Conservation (phyloP, 139 green algal species). For the Monoraphidium neglectum region DNA sequence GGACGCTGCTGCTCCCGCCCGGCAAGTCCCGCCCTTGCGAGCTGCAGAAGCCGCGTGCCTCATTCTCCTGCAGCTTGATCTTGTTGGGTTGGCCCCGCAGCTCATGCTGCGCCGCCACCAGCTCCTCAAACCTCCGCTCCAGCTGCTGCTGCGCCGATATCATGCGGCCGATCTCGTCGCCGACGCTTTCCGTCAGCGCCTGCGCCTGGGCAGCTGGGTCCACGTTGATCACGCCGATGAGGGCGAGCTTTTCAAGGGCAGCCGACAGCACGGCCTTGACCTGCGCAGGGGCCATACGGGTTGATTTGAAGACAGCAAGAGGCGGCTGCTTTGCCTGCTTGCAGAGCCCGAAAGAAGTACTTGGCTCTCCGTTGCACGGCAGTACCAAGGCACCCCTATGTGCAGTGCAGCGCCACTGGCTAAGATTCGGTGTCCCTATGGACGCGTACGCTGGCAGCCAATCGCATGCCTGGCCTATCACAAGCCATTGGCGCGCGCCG, state of each 20-base stretch:
- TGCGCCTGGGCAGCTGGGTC: slow-evolving; percentile 70
- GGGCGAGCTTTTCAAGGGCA: slow-evolving; percentile 56
- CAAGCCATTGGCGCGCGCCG: background rate
- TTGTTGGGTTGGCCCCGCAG: slow-evolving; percentile 72
- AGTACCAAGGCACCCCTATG: background rate
- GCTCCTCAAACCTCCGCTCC: slow-evolving; percentile 68
- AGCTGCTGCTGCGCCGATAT: slow-evolving; percentile 76
- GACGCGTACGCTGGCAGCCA: background rate
- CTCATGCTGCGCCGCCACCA: slow-evolving; percentile 57
- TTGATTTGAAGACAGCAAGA: background rate
- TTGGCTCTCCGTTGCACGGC: background rate
- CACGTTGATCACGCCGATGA: slow-evolving; percentile 62
- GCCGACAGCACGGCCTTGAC: slow-evolving; percentile 59
- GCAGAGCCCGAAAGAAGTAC: background rate
- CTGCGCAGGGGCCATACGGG: slow-evolving; percentile 29
- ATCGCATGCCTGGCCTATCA: background rate
- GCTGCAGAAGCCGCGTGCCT: slow-evolving; percentile 35
- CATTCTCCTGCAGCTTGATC: slow-evolving; percentile 62
- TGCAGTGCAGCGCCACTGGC: background rate
- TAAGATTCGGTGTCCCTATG: background rate
- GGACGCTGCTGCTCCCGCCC: too few relatives aligned
- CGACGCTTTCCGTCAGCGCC: slow-evolving; percentile 69
- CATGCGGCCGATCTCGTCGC: slow-evolving; percentile 76
- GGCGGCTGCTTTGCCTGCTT: too few relatives aligned
- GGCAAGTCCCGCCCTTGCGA: too few relatives aligned